Conservation (phyloP, 2,329 filamentous ascomycete genomes). For the Aspergillus sp. region DNA sequence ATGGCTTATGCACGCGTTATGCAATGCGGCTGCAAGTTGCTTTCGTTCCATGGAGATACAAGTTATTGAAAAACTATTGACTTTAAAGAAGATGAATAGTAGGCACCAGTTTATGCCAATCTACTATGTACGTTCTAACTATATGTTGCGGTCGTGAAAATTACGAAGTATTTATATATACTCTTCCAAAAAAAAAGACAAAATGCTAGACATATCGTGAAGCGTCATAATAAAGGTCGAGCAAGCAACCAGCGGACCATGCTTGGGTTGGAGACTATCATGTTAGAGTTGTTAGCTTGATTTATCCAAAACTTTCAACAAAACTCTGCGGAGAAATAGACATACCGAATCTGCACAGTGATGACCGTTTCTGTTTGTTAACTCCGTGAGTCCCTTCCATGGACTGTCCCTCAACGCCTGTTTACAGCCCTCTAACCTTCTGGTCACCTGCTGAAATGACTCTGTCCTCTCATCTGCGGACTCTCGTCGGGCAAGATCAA, state of each 20-base stretch:
- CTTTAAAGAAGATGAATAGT: not conserved
- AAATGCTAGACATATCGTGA: constrained; percentile 39
- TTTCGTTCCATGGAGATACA: not conserved
- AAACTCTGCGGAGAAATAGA: constrained; percentile 4
- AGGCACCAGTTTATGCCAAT: too few relatives aligned
- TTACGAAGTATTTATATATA: not conserved
- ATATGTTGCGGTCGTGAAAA: not conserved
- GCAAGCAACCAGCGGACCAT: constrained; percentile 91
- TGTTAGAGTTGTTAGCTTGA: constrained; percentile 13
- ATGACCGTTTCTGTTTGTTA: constrained; percentile 86
- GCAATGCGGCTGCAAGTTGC: not conserved
- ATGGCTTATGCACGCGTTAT: not conserved
- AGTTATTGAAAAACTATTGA: not conserved
- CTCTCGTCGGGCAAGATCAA: constrained; percentile 74
- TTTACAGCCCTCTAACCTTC: constrained; percentile 79
- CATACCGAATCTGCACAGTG: constrained; percentile 84
- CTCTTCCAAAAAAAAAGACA: not conserved
- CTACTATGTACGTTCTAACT: not conserved
- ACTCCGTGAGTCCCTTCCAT: constrained; percentile 89
- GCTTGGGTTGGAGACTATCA: constrained; percentile 84
- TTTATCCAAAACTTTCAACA: not conserved
- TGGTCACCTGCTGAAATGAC: constrained; percentile 91
- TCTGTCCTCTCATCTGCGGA: constrained; percentile 71
- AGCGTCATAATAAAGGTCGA: constrained; percentile 95
- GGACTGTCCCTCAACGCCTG: constrained; percentile 73